Evolutionary conservation across 2,329 filamentous ascomycete species (phyloP).

Genomic region (Neonectria hederae): DNA sequence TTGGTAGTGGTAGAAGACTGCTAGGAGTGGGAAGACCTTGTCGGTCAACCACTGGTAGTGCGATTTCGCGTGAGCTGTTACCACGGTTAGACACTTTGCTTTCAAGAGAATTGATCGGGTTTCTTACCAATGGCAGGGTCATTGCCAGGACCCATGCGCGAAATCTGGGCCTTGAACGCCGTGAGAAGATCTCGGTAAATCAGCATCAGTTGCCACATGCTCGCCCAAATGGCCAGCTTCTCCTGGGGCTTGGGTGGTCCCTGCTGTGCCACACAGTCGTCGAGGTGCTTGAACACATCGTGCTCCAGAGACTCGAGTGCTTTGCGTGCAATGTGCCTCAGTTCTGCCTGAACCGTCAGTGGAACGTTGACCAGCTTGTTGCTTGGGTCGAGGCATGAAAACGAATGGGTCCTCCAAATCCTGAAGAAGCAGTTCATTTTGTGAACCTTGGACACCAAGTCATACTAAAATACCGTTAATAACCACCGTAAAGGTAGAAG

Average conservation of each 20-base stretch:
- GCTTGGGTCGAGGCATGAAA: constrained; percentile 52
- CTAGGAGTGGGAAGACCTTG: constrained; percentile 50
- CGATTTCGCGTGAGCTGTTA: constrained; percentile 21
- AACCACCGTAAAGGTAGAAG: neutral
- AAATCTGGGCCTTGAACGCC: constrained; percentile 44
- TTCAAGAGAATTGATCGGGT: neutral
- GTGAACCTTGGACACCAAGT: constrained; percentile 55
- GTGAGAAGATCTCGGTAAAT: constrained; percentile 56
- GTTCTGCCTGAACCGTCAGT: constrained; percentile 52
- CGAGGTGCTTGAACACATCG: constrained; percentile 53
- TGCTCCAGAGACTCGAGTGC: constrained; percentile 50
- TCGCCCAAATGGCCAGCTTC: constrained; percentile 57
- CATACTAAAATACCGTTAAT: constrained; percentile 47
- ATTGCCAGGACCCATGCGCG: constrained; percentile 31
- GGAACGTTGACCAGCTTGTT: constrained; percentile 51
- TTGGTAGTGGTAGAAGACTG: constrained; percentile 53
- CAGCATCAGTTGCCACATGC: constrained; percentile 60
- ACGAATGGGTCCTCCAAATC: constrained; percentile 57
- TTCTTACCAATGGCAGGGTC: constrained; percentile 40
- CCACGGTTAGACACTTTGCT: constrained; percentile 20
- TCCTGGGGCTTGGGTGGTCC: constrained; percentile 51
- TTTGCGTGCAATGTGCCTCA: constrained; percentile 52
- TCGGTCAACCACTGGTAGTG: constrained; percentile 45
- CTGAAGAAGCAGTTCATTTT: constrained; percentile 60
- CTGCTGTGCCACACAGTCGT: constrained; percentile 51